Conservation (phyloP, 1,139 yeast species). For the Yamadazyma jaroonii region DNA sequence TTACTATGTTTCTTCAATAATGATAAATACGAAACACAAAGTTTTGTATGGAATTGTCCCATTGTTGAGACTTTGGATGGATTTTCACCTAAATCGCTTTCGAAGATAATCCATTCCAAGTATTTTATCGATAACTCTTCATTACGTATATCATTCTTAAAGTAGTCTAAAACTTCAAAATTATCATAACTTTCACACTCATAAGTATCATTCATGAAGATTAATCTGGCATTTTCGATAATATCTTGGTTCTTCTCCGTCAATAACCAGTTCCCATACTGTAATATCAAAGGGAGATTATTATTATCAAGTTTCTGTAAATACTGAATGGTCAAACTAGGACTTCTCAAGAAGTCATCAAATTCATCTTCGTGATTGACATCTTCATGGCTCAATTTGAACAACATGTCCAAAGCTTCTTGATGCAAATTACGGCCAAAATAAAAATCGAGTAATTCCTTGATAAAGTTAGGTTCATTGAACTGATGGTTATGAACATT, state of each 20-base stretch:
- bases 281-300: constrained; percentile 53
- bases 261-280: constrained; percentile 59
- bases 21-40: constrained; percentile 55
- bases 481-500: constrained; percentile 23
- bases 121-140: constrained; percentile 47
- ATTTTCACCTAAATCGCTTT: constrained; percentile 42
- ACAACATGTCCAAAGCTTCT: constrained; percentile 64
- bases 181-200: constrained; percentile 62
- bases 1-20: constrained; percentile 20
- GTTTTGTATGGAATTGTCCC: constrained; percentile 45
- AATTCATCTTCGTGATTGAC: constrained; percentile 21
- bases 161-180: constrained; percentile 49
- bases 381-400: constrained; percentile 30
- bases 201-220: constrained; percentile 68
- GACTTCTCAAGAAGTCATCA: constrained; percentile 35
- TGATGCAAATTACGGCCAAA: constrained; percentile 60
- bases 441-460: constrained; percentile 79
- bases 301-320: constrained; percentile 57
- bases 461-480: constrained; percentile 48
- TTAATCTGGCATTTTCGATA: constrained; percentile 38
- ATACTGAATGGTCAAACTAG: constrained; percentile 59
- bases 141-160: constrained; percentile 23
- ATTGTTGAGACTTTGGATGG: constrained; percentile 29
- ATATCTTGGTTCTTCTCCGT: constrained; percentile 22
- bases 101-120: constrained; percentile 54